Percentiles rank a stretch among this genome's conserved stretches.
phyloP scores from a whole-genome alignment of 768 basidiomycete genomes.

The Megacollybia marginata region DNA sequence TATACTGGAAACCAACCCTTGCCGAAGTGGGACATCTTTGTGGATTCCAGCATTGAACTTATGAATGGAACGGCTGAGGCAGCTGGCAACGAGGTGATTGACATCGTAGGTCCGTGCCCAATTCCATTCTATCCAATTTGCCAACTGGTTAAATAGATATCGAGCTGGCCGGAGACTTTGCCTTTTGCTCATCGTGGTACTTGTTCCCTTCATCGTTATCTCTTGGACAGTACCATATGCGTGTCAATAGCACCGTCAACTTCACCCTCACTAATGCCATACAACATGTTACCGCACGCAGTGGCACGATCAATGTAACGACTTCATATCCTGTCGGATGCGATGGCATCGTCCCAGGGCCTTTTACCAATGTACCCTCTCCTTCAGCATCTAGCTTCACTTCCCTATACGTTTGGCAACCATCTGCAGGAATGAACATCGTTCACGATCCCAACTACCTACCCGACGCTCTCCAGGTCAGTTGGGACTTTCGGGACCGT shows the following conservation, averaged over 20 bases:
- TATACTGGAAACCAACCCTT: too few relatives aligned
- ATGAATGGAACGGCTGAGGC: too few relatives aligned
- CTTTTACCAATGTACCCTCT: not conserved
- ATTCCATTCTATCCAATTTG: too few relatives aligned
- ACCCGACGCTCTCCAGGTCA: not conserved
- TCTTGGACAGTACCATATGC: not conserved
- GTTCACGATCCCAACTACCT: not conserved
- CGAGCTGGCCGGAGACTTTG: too few relatives aligned
- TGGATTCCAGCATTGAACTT: too few relatives aligned
- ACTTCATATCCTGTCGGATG: not conserved
- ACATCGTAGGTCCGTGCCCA: too few relatives aligned
- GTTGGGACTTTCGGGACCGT: not conserved
- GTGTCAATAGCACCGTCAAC: not conserved
- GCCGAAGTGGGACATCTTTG: too few relatives aligned
- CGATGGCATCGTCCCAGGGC: not conserved
- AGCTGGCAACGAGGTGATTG: too few relatives aligned
- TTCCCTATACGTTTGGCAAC: not conserved
- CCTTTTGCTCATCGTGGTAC: not conserved
- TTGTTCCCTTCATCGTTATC: not conserved
- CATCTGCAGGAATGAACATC: not conserved
- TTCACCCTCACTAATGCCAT: not conserved
- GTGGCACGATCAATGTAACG: not conserved
- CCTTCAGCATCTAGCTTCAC: not conserved
- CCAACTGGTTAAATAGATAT: too few relatives aligned
- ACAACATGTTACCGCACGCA: not conserved